These are phyloP conservation scores for Cafeteria roenbergensis DNA, from an alignment of 108 stramenopile genomes.

Conservation along the genomic window DNA sequence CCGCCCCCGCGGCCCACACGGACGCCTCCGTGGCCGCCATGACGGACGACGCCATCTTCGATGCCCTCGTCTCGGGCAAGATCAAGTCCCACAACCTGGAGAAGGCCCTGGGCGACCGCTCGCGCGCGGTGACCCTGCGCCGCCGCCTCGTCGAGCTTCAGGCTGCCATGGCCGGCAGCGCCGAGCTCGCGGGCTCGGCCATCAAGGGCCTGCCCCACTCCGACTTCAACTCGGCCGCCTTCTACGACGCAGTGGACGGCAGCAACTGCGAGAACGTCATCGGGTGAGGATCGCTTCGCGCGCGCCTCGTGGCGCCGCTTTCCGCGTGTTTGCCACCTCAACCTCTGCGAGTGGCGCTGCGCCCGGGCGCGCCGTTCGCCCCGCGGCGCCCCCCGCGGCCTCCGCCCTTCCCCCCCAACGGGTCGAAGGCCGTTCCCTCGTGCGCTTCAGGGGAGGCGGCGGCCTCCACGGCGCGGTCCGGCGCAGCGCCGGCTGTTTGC, in stretches of 20 bases:
- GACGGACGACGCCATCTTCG: neutral
- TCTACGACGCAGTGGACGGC: conserved; percentile 70
- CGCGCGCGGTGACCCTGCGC: conserved; percentile 76
- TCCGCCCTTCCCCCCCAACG: too few species aligned
- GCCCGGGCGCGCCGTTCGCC: too few species aligned
- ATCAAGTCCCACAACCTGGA: conserved; percentile 89
- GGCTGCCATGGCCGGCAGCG: conserved; percentile 41
- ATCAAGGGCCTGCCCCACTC: neutral
- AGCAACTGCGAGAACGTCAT: conserved; percentile 96
- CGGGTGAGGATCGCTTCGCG: too few species aligned
- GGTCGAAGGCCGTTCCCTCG: too few species aligned
- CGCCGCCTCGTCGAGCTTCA: conserved; percentile 55
- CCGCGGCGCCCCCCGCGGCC: too few species aligned
- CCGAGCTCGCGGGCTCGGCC: conserved; percentile 52
- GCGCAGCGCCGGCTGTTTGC: too few species aligned
- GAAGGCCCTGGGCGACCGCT: conserved; percentile 63
- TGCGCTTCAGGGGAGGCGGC: too few species aligned
- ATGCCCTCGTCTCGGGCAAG: neutral
- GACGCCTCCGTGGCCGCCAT: neutral
- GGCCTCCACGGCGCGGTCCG: too few species aligned
- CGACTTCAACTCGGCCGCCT: conserved; percentile 6
- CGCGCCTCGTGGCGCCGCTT: too few species aligned
- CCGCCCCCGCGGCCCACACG: too few species aligned
- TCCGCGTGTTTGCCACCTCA: too few species aligned
- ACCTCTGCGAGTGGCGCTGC: too few species aligned